phyloP scores from a whole-genome alignment of 2,329 filamentous ascomycete genomes.

The Clonostachys rhizophaga region DNA sequence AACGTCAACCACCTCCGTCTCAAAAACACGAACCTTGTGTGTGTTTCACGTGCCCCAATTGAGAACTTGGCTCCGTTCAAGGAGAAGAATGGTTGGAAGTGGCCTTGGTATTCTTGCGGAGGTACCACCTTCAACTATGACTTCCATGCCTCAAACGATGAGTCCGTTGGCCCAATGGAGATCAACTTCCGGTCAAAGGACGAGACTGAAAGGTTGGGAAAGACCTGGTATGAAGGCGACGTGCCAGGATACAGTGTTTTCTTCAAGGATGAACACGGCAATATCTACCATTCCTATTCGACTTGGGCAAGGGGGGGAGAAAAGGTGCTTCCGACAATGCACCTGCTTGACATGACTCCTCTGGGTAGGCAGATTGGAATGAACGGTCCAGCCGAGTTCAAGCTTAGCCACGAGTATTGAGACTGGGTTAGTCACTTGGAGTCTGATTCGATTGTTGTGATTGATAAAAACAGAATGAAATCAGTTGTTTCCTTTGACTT shows the following conservation, averaged over 20 bases:
- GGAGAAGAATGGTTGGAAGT: conserved; percentile 29
- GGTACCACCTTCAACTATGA: conserved; percentile 31
- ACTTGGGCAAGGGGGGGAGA: conserved; percentile 23
- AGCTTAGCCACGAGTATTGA: conserved; percentile 15
- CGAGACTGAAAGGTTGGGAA: conserved; percentile 17
- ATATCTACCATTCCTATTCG: conserved; percentile 31
- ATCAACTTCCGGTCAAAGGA: conserved; percentile 17
- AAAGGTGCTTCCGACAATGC: conserved; percentile 18
- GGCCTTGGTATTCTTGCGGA: conserved; percentile 31
- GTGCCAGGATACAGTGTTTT: conserved; percentile 30
- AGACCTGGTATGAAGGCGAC: conserved; percentile 19
- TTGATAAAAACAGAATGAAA: too few relatives aligned
- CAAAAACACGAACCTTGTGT: conserved; percentile 28
- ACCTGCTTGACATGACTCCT: conserved; percentile 24
- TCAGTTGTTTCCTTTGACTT: too few relatives aligned
- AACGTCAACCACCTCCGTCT: conserved; percentile 26
- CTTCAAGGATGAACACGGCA: conserved; percentile 14
- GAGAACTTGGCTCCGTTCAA: conserved; percentile 27
- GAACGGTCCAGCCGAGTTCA: conserved; percentile 16
- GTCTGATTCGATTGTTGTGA: too few relatives aligned
- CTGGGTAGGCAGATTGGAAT: conserved; percentile 20
- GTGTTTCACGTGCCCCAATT: conserved; percentile 29
- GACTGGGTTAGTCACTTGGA: not conserved
- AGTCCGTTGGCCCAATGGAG: conserved; percentile 12
- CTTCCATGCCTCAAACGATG: conserved; percentile 26